A percentile compares a stretch with the other conserved stretches of the same genome.
These are phyloP conservation scores for Pseudocercospora ulei DNA, from an alignment of 2,329 filamentous ascomycete species.

Conservation along the genomic window DNA sequence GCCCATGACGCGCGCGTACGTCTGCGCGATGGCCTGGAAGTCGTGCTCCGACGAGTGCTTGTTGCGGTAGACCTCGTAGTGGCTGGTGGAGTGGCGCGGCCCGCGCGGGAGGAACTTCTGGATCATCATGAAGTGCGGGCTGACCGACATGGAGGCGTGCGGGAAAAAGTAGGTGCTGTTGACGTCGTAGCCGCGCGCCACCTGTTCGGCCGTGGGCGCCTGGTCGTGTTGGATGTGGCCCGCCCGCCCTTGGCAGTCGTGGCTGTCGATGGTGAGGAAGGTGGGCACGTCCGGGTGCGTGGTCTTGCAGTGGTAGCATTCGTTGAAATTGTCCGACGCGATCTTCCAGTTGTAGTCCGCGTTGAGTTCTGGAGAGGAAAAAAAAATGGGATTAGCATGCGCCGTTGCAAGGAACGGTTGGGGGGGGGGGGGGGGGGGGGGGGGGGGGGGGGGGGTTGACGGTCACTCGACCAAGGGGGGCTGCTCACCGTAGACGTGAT, in stretches of 20 bases:
- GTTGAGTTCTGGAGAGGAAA: conserved; percentile 42
- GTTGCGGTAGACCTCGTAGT: conserved; percentile 53
- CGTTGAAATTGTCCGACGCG: conserved; percentile 54
- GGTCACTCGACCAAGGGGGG: background rate
- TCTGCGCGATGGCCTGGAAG: conserved; percentile 47
- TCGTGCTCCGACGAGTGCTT: conserved; percentile 48
- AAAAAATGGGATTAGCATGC: background rate
- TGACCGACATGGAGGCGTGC: conserved; percentile 43
- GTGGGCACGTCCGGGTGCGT: conserved; percentile 49
- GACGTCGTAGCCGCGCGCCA: conserved; percentile 39
- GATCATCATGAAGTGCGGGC: conserved; percentile 52
- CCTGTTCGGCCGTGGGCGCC: conserved; percentile 41
- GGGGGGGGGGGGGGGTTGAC: background rate
- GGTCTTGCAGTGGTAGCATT: conserved; percentile 53
- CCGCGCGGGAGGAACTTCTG: conserved; percentile 51
- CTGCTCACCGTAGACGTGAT: conserved; percentile 41
- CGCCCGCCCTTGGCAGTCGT: conserved; percentile 43
- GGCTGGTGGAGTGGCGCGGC: conserved; percentile 45
- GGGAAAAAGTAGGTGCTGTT: conserved; percentile 43
- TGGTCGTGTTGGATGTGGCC: conserved; percentile 43
- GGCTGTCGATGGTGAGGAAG: conserved; percentile 48
- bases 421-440: background rate
- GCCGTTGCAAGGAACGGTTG: background rate
- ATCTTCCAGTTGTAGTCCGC: conserved; percentile 52
- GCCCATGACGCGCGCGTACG: conserved; percentile 52